Conservation (phyloP, 1,284 basidiomycete species). For the Moesziomyces sp. region DNA sequence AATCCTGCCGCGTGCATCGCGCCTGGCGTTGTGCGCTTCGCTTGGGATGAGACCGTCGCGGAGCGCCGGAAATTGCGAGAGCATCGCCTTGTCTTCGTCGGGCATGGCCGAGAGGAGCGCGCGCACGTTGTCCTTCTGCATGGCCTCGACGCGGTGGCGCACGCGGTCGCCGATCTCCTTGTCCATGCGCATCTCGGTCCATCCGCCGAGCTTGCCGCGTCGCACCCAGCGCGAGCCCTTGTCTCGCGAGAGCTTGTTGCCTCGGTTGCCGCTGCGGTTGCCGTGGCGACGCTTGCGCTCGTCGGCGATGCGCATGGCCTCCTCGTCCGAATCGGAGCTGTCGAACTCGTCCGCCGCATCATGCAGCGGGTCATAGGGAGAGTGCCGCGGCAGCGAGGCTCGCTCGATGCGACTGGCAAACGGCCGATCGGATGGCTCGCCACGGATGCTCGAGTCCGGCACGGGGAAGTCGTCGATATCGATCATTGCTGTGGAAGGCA, state of each 20-base stretch:
- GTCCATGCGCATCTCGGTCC: conserved; percentile 63
- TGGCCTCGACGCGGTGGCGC: conserved; percentile 47
- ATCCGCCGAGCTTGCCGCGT: conserved; percentile 61
- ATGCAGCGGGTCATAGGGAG: conserved; percentile 13
- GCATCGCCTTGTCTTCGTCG: conserved; percentile 44
- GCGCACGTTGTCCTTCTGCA: conserved; percentile 58
- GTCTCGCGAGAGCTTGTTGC: conserved; percentile 61
- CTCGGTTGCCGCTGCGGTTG: conserved; percentile 58
- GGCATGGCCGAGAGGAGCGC: conserved; percentile 50
- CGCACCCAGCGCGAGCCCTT: conserved; percentile 61
- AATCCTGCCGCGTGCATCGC: conserved; percentile 28
- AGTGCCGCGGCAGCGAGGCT: conserved; percentile 22
- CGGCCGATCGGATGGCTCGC: conserved; percentile 36
- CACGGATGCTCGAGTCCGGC: conserved; percentile 42
- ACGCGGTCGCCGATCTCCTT: conserved; percentile 56
- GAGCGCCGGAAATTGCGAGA: conserved; percentile 36
- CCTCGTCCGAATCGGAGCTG: conserved; percentile 51
- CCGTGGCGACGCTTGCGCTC: conserved; percentile 43
- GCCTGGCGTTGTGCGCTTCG: conserved; percentile 19
- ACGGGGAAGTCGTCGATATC: conserved; percentile 45
- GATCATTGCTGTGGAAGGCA: conserved; percentile 39
- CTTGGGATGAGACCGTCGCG: conserved; percentile 28
- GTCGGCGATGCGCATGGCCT: conserved; percentile 34
- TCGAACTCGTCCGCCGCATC: conserved; percentile 18
- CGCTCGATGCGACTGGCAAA: conserved; percentile 40